phyloP scores from a whole-genome alignment of 352 stramenopile genomes.

The Globisporangium echinulatum region DNA sequence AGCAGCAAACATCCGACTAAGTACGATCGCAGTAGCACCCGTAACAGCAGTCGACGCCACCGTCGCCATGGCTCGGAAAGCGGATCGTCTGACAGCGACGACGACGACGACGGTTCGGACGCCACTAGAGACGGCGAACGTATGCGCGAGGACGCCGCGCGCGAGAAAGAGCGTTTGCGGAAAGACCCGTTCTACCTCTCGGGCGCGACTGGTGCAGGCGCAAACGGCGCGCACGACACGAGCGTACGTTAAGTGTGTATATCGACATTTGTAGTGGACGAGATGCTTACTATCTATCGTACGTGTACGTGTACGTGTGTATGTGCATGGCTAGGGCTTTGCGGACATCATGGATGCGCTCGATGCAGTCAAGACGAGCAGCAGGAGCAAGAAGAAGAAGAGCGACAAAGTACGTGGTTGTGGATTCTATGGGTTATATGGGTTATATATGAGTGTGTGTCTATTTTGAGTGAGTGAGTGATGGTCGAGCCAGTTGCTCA shows the following conservation, averaged over 20 bases:
- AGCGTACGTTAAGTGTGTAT: slow-evolving; percentile 19
- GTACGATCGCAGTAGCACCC: slow-evolving; percentile 18
- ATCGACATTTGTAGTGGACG: slow-evolving; percentile 3
- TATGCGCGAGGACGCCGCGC: background rate
- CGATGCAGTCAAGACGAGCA: slow-evolving; percentile 25
- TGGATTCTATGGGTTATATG: background rate
- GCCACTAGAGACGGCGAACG: slow-evolving; percentile 16
- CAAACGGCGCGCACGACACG: slow-evolving; percentile 16
- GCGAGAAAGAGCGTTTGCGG: slow-evolving; percentile 59
- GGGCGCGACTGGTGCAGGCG: slow-evolving; percentile 38
- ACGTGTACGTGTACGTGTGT: slow-evolving; percentile 10
- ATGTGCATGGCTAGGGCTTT: slow-evolving; percentile 35
- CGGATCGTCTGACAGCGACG: slow-evolving; percentile 31
- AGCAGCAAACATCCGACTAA: slow-evolving; percentile 6
- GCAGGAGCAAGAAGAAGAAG: slow-evolving; percentile 69
- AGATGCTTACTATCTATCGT: too few species aligned
- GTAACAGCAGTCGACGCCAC: slow-evolving; percentile 19
- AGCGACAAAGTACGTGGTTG: slow-evolving; percentile 33
- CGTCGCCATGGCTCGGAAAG: slow-evolving; percentile 33
- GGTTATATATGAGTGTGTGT: background rate
- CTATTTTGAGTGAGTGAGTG: too few species aligned
- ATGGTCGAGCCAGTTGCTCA: too few species aligned
- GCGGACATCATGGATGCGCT: slow-evolving; percentile 79
- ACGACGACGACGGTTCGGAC: slow-evolving; percentile 18
- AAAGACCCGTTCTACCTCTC: slow-evolving; percentile 78